Conservation (phyloP, 768 basidiomycete genomes). For the Leccinellum luteum region DNA sequence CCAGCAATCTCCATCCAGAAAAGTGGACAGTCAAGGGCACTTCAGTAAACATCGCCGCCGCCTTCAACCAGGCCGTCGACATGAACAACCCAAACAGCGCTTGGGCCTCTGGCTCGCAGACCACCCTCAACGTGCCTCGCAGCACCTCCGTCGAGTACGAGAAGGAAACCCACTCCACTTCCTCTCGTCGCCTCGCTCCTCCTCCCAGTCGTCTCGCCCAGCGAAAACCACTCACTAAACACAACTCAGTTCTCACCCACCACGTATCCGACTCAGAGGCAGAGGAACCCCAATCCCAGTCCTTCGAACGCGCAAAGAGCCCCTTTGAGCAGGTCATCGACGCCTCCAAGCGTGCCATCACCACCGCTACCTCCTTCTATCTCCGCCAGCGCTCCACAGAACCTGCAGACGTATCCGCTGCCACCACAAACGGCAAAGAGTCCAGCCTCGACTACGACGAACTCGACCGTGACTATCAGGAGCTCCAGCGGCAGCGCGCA, state of each 20-base stretch:
- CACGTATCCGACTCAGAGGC: conserved; percentile 71
- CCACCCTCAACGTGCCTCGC: conserved; percentile 51
- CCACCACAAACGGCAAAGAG: conserved; percentile 37
- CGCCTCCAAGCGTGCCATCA: conserved; percentile 49
- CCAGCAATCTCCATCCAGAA: conserved; percentile 48
- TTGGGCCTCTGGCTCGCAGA: conserved; percentile 63
- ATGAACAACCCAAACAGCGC: conserved; percentile 55
- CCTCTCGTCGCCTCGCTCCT: conserved; percentile 55
- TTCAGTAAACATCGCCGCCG: conserved; percentile 82
- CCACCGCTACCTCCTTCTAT: conserved; percentile 57
- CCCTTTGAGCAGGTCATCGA: conserved; percentile 64
- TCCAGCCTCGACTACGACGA: conserved; percentile 76
- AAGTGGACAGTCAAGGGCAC: conserved; percentile 79
- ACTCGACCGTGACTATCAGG: conserved; percentile 67
- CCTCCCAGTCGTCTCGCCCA: conserved; percentile 52
- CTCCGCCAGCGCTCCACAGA: conserved; percentile 61
- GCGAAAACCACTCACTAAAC: conserved; percentile 52
- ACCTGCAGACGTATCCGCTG: conserved; percentile 42
- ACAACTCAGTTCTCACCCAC: conserved; percentile 41
- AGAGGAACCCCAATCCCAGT: conserved; percentile 41
- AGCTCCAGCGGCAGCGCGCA: conserved; percentile 26
- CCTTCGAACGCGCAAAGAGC: conserved; percentile 55
- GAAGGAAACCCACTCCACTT: conserved; percentile 54
- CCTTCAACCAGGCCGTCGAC: conserved; percentile 69
- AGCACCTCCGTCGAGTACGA: conserved; percentile 83